A percentile compares a stretch with the other conserved stretches of the same genome.
Conservation (phyloP, 2,329 filamentous ascomycete species). For the Curvularia sp. region DNA sequence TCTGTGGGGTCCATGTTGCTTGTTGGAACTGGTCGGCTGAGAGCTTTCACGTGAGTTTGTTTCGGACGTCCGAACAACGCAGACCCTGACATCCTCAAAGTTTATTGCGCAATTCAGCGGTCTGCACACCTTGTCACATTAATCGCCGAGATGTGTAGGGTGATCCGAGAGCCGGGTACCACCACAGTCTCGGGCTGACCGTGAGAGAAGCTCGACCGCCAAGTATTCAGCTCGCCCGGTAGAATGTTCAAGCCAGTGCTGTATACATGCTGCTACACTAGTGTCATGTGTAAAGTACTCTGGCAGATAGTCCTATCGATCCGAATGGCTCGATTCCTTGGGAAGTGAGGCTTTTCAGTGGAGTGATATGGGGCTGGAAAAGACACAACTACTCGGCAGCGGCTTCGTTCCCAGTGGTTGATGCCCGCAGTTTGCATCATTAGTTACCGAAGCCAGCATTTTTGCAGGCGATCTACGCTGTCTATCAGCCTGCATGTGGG, state of each 20-base stretch:
- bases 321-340: neutral
- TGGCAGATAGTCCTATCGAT: neutral
- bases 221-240: neutral
- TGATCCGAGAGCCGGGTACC: neutral
- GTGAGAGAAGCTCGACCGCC: neutral
- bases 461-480: neutral
- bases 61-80: constrained; percentile 1
- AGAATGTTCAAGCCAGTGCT: neutral
- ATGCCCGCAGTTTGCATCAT: constrained; percentile 1
- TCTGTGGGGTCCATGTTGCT: neutral
- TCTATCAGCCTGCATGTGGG: neutral
- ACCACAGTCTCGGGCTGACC: neutral
- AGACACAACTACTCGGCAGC: constrained; percentile 1
- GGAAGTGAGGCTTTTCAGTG: neutral
- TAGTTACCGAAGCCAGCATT: neutral
- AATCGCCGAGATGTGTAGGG: neutral
- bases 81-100: neutral
- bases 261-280: constrained; percentile 1
- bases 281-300: neutral
- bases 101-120: neutral
- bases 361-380: neutral
- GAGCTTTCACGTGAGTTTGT: neutral
- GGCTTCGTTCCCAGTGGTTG: neutral
- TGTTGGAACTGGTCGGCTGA: neutral
- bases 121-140: neutral